Evolutionary conservation across 2,329 filamentous ascomycete species (phyloP).

Genomic region (Plenodomus lindquistii): DNA sequence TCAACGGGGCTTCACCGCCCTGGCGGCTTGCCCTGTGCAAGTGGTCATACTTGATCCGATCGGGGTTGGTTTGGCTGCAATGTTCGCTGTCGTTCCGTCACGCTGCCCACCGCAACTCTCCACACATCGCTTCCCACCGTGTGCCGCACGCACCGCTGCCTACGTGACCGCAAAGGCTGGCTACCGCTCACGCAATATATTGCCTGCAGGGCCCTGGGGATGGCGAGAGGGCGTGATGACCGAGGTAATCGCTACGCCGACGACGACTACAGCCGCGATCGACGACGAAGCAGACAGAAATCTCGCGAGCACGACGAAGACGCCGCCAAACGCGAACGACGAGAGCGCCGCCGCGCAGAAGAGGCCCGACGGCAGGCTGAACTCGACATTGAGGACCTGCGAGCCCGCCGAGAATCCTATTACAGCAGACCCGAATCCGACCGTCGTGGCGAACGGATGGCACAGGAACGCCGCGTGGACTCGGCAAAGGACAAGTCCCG

Average conservation of each 20-base stretch:
- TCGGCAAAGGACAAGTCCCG: conserved; percentile 33
- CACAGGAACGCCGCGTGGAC: conserved; percentile 29
- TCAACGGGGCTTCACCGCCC: conserved; percentile 39
- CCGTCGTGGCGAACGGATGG: conserved; percentile 37
- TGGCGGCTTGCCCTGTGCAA: conserved; percentile 33
- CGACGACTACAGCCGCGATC: conserved; percentile 18
- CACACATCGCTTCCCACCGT: conserved; percentile 25
- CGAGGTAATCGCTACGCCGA: conserved; percentile 36
- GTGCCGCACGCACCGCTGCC: conserved; percentile 39
- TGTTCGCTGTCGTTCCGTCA: conserved; percentile 35
- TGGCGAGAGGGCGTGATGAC: conserved; percentile 39
- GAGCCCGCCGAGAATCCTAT: conserved; percentile 45
- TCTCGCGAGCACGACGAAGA: conserved; percentile 32
- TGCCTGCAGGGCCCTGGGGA: conserved; percentile 33
- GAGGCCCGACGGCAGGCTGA: conserved; percentile 35
- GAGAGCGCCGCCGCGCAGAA: conserved; percentile 37
- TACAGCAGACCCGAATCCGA: conserved; percentile 40
- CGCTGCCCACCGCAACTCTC: conserved; percentile 32
- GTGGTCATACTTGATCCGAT: conserved; percentile 29
- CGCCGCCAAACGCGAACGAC: conserved; percentile 31
- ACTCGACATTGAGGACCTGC: conserved; percentile 47
- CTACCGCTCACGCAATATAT: conserved; percentile 33
- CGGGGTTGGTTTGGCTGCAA: conserved; percentile 30
- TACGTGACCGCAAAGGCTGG: conserved; percentile 32
- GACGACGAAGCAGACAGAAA: conserved; percentile 32